Evolutionary conservation across 176 grass and related monocot species (phyloP).

Genomic region (Miscanthus lutarioriparius): DNA sequence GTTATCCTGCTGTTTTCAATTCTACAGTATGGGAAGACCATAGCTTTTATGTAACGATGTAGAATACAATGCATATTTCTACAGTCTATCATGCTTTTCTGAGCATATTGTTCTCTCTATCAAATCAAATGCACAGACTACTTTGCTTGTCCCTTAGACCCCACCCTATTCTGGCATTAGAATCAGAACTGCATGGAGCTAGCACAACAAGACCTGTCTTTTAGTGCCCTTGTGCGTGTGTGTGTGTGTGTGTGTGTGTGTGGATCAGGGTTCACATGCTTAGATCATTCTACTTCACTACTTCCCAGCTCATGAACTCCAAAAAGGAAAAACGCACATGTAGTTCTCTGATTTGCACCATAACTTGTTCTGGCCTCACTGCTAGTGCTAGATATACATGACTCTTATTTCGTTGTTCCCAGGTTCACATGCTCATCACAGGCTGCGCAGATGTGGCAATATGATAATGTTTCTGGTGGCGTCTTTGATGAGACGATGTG

Average conservation of each 20-base stretch:
- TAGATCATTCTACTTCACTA: conserved; percentile 33
- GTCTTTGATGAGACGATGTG: neutral
- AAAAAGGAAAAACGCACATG: neutral
- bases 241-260: too few relatives aligned
- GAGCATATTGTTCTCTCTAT: neutral
- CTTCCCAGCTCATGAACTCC: conserved; percentile 28
- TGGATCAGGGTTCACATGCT: conserved; percentile 50
- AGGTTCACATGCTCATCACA: conserved; percentile 37
- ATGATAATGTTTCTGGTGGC: neutral
- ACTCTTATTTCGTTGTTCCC: conserved; percentile 32
- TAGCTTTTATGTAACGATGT: neutral
- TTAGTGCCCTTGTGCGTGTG: conserved; percentile 29
- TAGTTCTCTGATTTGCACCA: conserved; percentile 24
- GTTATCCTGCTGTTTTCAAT: neutral
- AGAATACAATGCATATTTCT: neutral
- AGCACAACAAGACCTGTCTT: conserved; percentile 37
- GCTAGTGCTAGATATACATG: conserved; percentile 11
- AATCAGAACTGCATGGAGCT: conserved; percentile 23
- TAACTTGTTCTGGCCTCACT: conserved; percentile 17
- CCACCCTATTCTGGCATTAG: neutral
- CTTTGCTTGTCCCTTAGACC: conserved; percentile 13
- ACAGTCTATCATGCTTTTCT: neutral
- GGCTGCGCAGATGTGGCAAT: conserved; percentile 30
- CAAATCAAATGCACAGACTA: conserved; percentile 20
- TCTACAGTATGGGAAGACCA: neutral